Evolutionary conservation across 495 filamentous ascomycete genomes (phyloP), one percentile per base, ranked within the genome.

Genomic region (Neurospora intermedia): DNA sequence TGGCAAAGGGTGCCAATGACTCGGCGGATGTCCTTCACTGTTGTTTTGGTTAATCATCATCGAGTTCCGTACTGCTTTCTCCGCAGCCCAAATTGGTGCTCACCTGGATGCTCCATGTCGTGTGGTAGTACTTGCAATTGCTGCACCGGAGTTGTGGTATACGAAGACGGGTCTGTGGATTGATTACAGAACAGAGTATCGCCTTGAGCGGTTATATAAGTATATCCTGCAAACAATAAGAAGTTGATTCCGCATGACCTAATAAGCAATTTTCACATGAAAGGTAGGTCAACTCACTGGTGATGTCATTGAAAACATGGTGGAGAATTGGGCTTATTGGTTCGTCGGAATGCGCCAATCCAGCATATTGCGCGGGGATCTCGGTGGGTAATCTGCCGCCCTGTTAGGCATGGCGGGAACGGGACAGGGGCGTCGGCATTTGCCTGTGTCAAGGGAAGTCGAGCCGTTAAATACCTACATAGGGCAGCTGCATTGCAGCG

Each of bases 1-100:
- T 92, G 87, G 38, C 88, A 91, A 69, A 97, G 85, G 70, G 84
- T 77, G 46, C 84, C 86, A 78, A 97, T 91, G 43, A 96, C 83
- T 9, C 76, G 75, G 35, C 85, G 76, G 76, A 94, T 89, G 66
- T 85, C 81, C 31, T 77, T 77, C 31, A 81, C 82, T 84, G 70
- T 11, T 39, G 40, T 15, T 77, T 70, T 42, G 83, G 84, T 87
- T 72, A 72, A 74, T 13, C 11, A 45, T 41, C 6, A 40, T 31
- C 3, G 20, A 1, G 11, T 43, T 40, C 41, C 43, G 45, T 10
- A 69, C 1, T 16, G 39, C 11, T 59, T 35, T 13, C 40, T 54
- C 7, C 6, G 39, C 48, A 71, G 40, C 48, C 27, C 27, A 42
- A 4, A n/a, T 43, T 8, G 23, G 13, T 8, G 48, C 46, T 48